These are phyloP conservation scores for Polyplosphaeria fusca DNA, from an alignment of 495 filamentous ascomycete species.

Conservation along the genomic window DNA sequence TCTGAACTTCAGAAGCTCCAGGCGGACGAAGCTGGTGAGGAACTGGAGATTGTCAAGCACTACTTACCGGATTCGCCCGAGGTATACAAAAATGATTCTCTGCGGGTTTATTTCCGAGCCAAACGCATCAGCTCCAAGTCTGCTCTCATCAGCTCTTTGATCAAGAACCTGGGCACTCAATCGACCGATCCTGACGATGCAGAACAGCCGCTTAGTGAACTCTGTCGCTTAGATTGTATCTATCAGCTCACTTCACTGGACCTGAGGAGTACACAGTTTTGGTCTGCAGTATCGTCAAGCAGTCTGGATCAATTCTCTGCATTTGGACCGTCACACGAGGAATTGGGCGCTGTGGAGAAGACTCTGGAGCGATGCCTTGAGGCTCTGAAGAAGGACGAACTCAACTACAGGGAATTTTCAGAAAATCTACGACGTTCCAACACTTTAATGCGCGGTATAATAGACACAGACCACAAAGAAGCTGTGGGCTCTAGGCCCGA, in stretches of 20 bases:
- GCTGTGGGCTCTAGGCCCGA: slow-evolving; percentile 6
- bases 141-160: slow-evolving; percentile 68
- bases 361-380: slow-evolving; percentile 89
- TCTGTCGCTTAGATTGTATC: slow-evolving; percentile 59
- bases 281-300: slow-evolving; percentile 71
- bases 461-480: neutral
- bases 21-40: slow-evolving; percentile 82
- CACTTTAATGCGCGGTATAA: neutral
- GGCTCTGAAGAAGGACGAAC: slow-evolving; percentile 71
- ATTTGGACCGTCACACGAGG: slow-evolving; percentile 74
- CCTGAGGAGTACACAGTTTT: slow-evolving; percentile 78
- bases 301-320: slow-evolving; percentile 70
- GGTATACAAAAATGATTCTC: slow-evolving; percentile 66
- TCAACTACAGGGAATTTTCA: slow-evolving; percentile 79
- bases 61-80: slow-evolving; percentile 81
- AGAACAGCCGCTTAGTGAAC: slow-evolving; percentile 69
- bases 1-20: slow-evolving; percentile 83
- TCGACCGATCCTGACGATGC: slow-evolving; percentile 51
- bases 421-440: slow-evolving; percentile 68
- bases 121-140: slow-evolving; percentile 88
- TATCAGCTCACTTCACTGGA: slow-evolving; percentile 85
- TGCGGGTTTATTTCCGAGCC: slow-evolving; percentile 81
- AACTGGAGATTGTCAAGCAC: slow-evolving; percentile 78
- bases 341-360: slow-evolving; percentile 89
- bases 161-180: slow-evolving; percentile 69